Evolutionary conservation across 805 yeast genomes (phyloP), one percentile per base, ranked within the genome.

Genomic region (Wickerhamomyces canadensis): DNA sequence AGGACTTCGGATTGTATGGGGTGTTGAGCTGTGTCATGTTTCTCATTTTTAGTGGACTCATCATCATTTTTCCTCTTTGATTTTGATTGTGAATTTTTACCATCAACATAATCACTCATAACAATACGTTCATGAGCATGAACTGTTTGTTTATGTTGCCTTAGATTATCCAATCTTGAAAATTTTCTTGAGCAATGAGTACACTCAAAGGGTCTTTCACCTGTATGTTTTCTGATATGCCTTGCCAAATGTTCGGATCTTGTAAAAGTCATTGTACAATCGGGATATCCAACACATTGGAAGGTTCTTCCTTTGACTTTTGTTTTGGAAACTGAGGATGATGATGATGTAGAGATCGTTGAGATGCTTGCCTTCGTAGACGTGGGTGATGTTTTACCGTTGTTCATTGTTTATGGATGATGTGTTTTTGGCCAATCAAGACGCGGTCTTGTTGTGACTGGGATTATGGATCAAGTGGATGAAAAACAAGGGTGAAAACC

Each of bases 151-250:
- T 83, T 82, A 62, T 88, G 97, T 62, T 89, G 97, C 42, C 96
- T 72, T 44, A 89, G 68, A 57, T 89, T 89, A 60, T 89, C 97
- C 41, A 89, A 64, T 33, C 97, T 70, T 14, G 88, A 79, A 56
- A 88, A 88, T 54, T 77, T 73, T 54, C 88, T 78, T 24, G 78
- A 67, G 57, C 95, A 85, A 57, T 82, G 83, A 34, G 81, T 82
- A 59, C 97, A 88, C 37, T 84, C 78, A 58, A 87, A 88, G 3
- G 97, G 97, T 40, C 95, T 68, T 58, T 88, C 97, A 30, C 96
- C 97, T 1, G 96, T 89, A 58, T 88, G 97, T 52, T 88, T 89
- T 41, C 96, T 67, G 37, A 89, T 82, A 63, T 88, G 97, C 41
- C 97, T 70, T 1, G 96, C 95, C 48, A 88, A 70, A 61, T 89